These are phyloP conservation scores for Pleurotus sapidus DNA, from an alignment of 768 basidiomycete genomes.

Conservation along the genomic window DNA sequence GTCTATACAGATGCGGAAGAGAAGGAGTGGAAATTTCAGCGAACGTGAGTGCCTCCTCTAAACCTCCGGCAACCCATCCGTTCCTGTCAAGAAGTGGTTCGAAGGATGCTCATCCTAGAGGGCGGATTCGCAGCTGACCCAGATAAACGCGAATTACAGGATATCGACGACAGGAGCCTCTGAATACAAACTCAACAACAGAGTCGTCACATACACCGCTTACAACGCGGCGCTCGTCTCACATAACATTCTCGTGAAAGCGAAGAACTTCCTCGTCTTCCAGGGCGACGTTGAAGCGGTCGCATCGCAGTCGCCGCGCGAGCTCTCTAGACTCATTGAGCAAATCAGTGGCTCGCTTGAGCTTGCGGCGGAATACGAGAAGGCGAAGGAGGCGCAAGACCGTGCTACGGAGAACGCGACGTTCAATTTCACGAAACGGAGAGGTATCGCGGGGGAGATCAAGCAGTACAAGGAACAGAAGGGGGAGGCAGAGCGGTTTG, in stretches of 20 bases:
- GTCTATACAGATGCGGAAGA: slow-evolving; percentile 75
- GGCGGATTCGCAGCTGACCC: too few species aligned
- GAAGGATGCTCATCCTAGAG: too few species aligned
- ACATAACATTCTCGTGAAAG: slow-evolving; percentile 97
- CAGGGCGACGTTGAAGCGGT: slow-evolving; percentile 99
- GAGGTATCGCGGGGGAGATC: slow-evolving; percentile 92
- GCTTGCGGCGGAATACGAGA: slow-evolving; percentile 84
- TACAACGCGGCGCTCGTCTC: slow-evolving; percentile 86
- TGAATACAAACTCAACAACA: slow-evolving; percentile 86
- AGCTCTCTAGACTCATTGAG: slow-evolving; percentile 88
- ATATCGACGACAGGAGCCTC: slow-evolving; percentile 86
- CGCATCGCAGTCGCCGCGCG: slow-evolving; percentile 89
- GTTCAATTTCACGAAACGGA: slow-evolving; percentile 90
- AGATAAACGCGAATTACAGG: slow-evolving; percentile 34
- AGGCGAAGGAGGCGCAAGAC: slow-evolving; percentile 82
- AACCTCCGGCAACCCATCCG: too few species aligned
- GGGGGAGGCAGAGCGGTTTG: slow-evolving; percentile 86
- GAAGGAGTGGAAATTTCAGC: slow-evolving; percentile 88
- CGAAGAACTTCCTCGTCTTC: slow-evolving; percentile 99
- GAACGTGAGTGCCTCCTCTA: slow-evolving; percentile 64
- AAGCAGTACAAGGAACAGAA: slow-evolving; percentile 98
- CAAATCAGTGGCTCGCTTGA: slow-evolving; percentile 96
- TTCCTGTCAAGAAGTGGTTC: too few species aligned
- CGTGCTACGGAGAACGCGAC: slow-evolving; percentile 93
- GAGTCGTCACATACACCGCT: slow-evolving; percentile 77